Evolutionary conservation across 495 filamentous ascomycete genomes (phyloP).

Genomic region (Hypoxylon subgilvum): DNA sequence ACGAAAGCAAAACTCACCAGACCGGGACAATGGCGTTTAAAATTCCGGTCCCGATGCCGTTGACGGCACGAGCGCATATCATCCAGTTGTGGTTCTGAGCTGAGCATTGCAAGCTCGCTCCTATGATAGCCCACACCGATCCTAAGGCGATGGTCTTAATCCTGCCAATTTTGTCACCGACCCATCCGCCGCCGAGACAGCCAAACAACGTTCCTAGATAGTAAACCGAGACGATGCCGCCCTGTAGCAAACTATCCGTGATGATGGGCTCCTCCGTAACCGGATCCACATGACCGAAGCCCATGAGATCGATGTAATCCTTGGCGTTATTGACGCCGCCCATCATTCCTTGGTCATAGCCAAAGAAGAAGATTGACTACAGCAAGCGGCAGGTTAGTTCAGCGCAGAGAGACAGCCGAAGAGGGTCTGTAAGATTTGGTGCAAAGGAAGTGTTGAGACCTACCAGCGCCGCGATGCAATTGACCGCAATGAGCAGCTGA

Average conservation of each 20-base stretch:
- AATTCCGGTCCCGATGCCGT: conserved; percentile 76
- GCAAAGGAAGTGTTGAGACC: not conserved
- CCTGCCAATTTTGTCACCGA: conserved; percentile 66
- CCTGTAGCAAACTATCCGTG: conserved; percentile 67
- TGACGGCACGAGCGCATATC: conserved; percentile 70
- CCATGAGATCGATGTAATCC: conserved; percentile 70
- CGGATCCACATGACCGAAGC: conserved; percentile 64
- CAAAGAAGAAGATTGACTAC: conserved; percentile 36
- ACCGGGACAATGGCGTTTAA: conserved; percentile 75
- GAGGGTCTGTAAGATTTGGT: not conserved
- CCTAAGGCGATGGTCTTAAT: conserved; percentile 67
- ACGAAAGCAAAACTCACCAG: conserved; percentile 45
- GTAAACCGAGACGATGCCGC: conserved; percentile 73
- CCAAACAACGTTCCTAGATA: conserved; percentile 72
- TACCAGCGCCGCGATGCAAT: conserved; percentile 64
- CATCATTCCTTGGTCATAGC: conserved; percentile 78
- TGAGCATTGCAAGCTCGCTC: conserved; percentile 65
- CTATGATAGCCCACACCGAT: conserved; percentile 62
- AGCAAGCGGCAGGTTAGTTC: conserved; percentile 6
- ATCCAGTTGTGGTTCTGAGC: conserved; percentile 73
- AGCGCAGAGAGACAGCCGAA: too few relatives aligned
- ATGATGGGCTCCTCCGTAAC: conserved; percentile 57
- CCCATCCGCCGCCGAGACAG: conserved; percentile 64
- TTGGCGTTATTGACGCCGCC: conserved; percentile 72
- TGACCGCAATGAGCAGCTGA: conserved; percentile 67